phyloP scores from a whole-genome alignment of 371 early-diverging fungal genomes.

The Saksenaea vasiformis region DNA sequence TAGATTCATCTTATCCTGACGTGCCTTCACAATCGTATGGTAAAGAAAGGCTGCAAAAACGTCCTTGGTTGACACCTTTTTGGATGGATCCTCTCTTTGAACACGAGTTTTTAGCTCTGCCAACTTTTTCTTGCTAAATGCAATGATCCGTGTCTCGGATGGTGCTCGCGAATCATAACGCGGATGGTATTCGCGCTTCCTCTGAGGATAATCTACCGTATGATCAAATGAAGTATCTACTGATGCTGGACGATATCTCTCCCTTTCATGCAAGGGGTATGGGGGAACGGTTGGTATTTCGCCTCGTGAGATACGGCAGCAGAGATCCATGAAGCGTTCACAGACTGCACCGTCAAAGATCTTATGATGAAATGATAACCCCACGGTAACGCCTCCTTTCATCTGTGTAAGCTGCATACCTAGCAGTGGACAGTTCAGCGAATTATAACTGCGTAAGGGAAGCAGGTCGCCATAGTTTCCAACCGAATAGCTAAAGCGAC shows the following conservation, averaged over 20 bases:
- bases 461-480: conserved; percentile 15
- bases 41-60: conserved; percentile 11
- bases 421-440: conserved; percentile 9
- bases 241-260: conserved; percentile 2
- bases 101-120: neutral
- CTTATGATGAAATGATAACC: conserved; percentile 15
- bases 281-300: neutral
- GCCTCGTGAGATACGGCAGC: conserved; percentile 1
- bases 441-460: conserved; percentile 1
- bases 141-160: conserved; percentile 12
- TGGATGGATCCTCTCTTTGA: neutral
- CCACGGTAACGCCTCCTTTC: conserved; percentile 8
- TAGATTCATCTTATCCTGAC: neutral
- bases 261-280: conserved; percentile 4
- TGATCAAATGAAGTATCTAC: conserved; percentile 9
- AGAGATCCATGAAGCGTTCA: neutral
- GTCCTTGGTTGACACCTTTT: neutral
- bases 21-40: conserved; percentile 11
- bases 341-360: conserved; percentile 11
- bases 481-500: conserved; percentile 11
- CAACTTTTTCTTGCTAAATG: conserved; percentile 4
- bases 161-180: neutral
- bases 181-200: neutral
- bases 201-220: conserved; percentile 6
- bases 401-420: conserved; percentile 8